phyloP scores from a whole-genome alignment of 257 asterid species.

The Lantana camara region DNA sequence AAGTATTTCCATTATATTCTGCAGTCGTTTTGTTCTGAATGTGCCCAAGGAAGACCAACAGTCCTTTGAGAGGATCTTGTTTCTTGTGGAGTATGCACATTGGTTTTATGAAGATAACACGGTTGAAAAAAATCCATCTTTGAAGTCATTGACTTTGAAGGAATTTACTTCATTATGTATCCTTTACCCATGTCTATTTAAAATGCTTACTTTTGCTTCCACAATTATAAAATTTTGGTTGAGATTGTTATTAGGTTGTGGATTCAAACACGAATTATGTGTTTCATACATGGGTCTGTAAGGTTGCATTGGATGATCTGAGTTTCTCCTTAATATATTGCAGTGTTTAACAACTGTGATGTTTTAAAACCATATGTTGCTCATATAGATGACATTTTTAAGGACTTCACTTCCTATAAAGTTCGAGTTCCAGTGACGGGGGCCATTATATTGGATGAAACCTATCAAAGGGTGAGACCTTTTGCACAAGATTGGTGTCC shows the following conservation, averaged over 20 bases:
- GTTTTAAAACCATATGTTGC: constrained; percentile 84
- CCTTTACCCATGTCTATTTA: constrained; percentile 41
- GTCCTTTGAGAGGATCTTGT: constrained; percentile 95
- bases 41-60: constrained; percentile 98
- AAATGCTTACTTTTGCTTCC: constrained; percentile 12
- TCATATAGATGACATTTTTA: constrained; percentile 82
- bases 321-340: constrained; percentile 53
- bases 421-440: constrained; percentile 92
- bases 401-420: constrained; percentile 87
- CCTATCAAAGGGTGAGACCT: constrained; percentile 72
- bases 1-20: constrained; percentile 15
- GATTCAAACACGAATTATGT: neutral
- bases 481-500: constrained; percentile 7
- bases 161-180: constrained; percentile 91
- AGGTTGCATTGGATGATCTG: neutral
- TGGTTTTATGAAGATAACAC: constrained; percentile 98
- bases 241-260: constrained; percentile 6
- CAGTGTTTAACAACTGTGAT: constrained; percentile 87
- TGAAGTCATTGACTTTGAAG: constrained; percentile 90
- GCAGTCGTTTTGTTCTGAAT: constrained; percentile 97
- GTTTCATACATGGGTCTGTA: neutral
- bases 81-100: constrained; percentile 97
- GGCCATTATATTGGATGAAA: constrained; percentile 82
- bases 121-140: constrained; percentile 88
- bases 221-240: neutral